These are phyloP conservation scores for Leccinum fuscescens DNA, from an alignment of 1,284 basidiomycete genomes.

Conservation along the genomic window DNA sequence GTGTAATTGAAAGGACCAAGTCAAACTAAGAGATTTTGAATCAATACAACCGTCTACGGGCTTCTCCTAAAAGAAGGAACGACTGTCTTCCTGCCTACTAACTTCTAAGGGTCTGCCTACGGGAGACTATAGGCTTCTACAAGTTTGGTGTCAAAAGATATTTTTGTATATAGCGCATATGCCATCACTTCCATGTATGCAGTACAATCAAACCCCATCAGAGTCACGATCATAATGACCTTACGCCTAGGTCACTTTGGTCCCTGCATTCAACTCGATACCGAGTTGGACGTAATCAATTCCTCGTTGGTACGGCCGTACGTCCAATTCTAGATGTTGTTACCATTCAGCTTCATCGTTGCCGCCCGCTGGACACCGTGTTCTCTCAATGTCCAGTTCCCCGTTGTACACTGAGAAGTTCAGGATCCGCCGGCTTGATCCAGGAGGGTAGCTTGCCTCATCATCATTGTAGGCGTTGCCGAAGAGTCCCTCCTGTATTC, in stretches of 20 bases:
- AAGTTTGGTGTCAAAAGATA: too few relatives aligned
- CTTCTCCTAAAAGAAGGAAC: neutral
- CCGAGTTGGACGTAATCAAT: conserved; percentile 32
- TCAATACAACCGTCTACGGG: too few relatives aligned
- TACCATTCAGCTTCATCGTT: conserved; percentile 35
- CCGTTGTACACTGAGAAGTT: conserved; percentile 37
- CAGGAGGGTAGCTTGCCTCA: conserved; percentile 50
- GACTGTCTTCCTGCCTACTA: neutral
- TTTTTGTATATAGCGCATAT: too few relatives aligned
- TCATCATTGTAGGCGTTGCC: conserved; percentile 57
- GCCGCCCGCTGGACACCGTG: conserved; percentile 40
- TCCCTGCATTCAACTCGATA: conserved; percentile 36
- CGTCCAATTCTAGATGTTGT: conserved; percentile 32
- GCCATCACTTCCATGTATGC: too few relatives aligned
- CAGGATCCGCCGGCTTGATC: conserved; percentile 43
- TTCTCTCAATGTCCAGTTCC: conserved; percentile 36
- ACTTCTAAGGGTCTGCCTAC: neutral
- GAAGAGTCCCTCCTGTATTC: conserved; percentile 37
- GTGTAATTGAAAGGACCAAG: too few relatives aligned
- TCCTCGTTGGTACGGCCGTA: conserved; percentile 35
- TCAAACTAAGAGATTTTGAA: too few relatives aligned
- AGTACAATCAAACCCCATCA: too few relatives aligned
- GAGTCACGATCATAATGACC: too few relatives aligned
- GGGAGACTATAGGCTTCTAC: neutral
- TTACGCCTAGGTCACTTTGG: conserved; percentile 27